Evolutionary conservation across 257 asterid species (phyloP), one percentile per base, ranked within the genome.

Genomic region (Oldenlandia corymbosa): DNA sequence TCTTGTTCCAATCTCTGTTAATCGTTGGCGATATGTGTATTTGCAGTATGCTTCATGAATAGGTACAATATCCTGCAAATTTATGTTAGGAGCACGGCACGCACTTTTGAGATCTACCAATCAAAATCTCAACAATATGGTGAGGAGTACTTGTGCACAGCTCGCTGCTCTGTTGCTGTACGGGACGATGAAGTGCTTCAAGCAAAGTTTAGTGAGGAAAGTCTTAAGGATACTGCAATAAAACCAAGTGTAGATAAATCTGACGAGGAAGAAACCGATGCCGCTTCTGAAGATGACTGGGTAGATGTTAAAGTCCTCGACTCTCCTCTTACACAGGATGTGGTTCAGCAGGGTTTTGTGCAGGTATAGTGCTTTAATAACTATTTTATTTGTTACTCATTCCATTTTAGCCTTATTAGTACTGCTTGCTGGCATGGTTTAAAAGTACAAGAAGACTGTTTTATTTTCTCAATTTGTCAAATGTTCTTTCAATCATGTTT

Each of bases 31-130:
- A 69, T 68, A 32, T 73, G 4, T 60, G 62, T 60, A 36, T 26
- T 60, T 83, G 84, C 87, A 90, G 97, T 87, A 62, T 65, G 72
- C 74, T 85, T 93, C 71, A 71, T 51, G 71, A 81, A 74, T 57
- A 85, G 76, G 83, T 76, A 76, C 53, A 88, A 83, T 27, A 71
- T 90, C 56, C 66, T 78, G 50, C 97, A 90, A 76, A 75, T 90
- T 46, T 93, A 93, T 79, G 85, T 90, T 57, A 87, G 96, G 57
- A 93, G 99, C 79, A 87, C 90, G 63, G 96, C 97, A 52, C 96
- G 97, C 57, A 81, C 82, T 50, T 90, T 80, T 71, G 99, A 93
- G 81, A 75, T 90, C 57, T 90, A 93, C 75, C 85, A 75, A 67
- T 73, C 86, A 31, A 67, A 61, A 39, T 69, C 87, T 70, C 75